Conservation (phyloP, 768 basidiomycete species). For the Kwoniella botswanensis region DNA sequence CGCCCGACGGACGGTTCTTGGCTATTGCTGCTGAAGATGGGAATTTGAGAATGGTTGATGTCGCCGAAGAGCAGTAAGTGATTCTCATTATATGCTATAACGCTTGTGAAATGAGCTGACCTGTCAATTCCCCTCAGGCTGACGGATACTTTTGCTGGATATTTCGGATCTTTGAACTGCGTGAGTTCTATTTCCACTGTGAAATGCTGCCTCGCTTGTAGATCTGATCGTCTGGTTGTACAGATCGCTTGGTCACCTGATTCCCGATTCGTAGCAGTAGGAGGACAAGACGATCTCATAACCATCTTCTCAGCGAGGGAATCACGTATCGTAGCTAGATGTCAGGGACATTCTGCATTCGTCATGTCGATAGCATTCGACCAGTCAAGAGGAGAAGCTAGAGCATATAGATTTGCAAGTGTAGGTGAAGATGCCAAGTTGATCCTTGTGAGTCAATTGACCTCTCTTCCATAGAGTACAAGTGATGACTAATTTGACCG, state of each 20-base stretch:
- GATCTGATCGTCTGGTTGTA: neutral
- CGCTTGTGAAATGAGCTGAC: neutral
- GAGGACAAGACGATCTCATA: slow-evolving; percentile 94
- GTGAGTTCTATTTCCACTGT: slow-evolving; percentile 43
- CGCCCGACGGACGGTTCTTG: slow-evolving; percentile 87
- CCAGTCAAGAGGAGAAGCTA: slow-evolving; percentile 74
- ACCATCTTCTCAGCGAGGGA: slow-evolving; percentile 96
- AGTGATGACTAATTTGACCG: slow-evolving; percentile 3
- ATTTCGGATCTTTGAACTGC: slow-evolving; percentile 88
- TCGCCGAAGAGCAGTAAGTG: slow-evolving; percentile 79
- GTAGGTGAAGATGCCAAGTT: slow-evolving; percentile 97
- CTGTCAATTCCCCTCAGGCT: slow-evolving; percentile 63
- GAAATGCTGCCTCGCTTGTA: neutral
- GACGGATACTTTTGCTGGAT: slow-evolving; percentile 91
- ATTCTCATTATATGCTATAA: too few species aligned
- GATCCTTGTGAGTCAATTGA: slow-evolving; percentile 69
- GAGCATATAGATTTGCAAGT: slow-evolving; percentile 92
- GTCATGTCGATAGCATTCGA: slow-evolving; percentile 90
- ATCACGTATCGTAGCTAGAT: slow-evolving; percentile 88
- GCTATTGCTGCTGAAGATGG: slow-evolving; percentile 93
- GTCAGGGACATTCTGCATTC: slow-evolving; percentile 96
- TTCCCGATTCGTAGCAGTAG: slow-evolving; percentile 88
- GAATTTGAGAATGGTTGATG: slow-evolving; percentile 85
- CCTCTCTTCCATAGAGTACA: slow-evolving; percentile 28
- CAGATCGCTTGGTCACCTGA: slow-evolving; percentile 89